Conservation (phyloP, 257 asterid genomes). For the Nicotiana benthamiana region DNA sequence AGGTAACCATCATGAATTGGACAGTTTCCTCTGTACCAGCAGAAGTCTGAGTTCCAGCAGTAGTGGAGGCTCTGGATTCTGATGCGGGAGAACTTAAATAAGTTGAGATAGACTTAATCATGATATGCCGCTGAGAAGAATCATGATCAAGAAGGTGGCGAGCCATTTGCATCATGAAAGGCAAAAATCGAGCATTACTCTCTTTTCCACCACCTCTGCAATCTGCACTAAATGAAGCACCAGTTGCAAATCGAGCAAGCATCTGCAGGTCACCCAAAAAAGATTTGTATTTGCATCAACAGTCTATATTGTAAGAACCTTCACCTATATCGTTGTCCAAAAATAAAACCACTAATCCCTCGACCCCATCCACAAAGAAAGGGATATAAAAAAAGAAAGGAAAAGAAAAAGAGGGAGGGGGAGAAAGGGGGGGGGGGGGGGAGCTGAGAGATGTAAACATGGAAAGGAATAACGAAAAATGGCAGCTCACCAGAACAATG, state of each 20-base stretch:
- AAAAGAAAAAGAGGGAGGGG: no score
- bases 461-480: background rate
- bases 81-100: slow-evolving; percentile 54
- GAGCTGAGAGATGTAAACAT: background rate
- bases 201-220: slow-evolving; percentile 97
- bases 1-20: slow-evolving; percentile 97
- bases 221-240: slow-evolving; percentile 84
- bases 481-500: slow-evolving; percentile 72
- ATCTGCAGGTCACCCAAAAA: slow-evolving; percentile 46
- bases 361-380: background rate
- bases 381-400: background rate
- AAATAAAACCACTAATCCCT: background rate
- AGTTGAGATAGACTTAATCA: slow-evolving; percentile 56
- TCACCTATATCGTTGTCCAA: background rate
- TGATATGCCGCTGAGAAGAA: slow-evolving; percentile 59
- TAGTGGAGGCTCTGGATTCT: slow-evolving; percentile 43
- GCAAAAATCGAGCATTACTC: slow-evolving; percentile 78
- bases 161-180: slow-evolving; percentile 96
- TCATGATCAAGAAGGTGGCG: slow-evolving; percentile 79
- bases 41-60: slow-evolving; percentile 51
- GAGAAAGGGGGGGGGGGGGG: no score
- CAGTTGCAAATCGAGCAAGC: slow-evolving; percentile 98
- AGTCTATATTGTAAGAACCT: background rate
- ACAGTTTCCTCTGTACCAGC: slow-evolving; percentile 85
- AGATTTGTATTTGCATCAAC: background rate